Percentiles rank a stretch among this genome's conserved stretches.
phyloP scores from a whole-genome alignment of 1,284 basidiomycete species.

The Cutaneotrichosporon sp. region DNA sequence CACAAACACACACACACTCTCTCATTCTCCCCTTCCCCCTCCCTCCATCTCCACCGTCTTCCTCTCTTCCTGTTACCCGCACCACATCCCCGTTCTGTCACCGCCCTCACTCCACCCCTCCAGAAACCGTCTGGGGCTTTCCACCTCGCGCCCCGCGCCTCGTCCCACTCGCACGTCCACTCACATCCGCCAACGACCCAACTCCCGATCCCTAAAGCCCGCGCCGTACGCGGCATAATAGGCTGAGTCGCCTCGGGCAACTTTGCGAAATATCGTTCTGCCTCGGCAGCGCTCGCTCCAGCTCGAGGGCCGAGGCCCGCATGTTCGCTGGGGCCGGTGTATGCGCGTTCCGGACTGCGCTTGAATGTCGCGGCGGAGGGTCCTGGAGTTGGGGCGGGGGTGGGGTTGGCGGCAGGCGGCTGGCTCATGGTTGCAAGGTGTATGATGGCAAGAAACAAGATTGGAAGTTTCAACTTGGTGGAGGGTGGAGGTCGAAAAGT shows the following conservation, averaged over 20 bases:
- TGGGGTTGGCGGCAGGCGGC: too few relatives aligned
- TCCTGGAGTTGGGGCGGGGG: background rate
- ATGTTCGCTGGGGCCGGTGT: constrained; percentile 16
- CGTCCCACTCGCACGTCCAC: constrained; percentile 7
- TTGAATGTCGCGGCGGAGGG: constrained; percentile 1
- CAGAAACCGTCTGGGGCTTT: too few relatives aligned
- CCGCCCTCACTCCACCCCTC: background rate
- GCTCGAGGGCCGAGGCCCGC: background rate
- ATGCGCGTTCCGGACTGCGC: constrained; percentile 19
- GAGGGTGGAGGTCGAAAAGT: background rate
- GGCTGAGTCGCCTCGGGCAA: constrained; percentile 13
- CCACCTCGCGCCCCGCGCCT: constrained; percentile 5
- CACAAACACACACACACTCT: too few relatives aligned
- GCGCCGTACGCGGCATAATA: constrained; percentile 10
- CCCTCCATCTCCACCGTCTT: background rate
- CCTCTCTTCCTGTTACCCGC: background rate
- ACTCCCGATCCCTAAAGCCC: constrained; percentile 29
- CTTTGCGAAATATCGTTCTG: constrained; percentile 14
- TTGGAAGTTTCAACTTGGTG: background rate
- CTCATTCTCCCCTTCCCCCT: too few relatives aligned
- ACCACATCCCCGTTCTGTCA: background rate
- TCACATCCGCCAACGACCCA: constrained; percentile 41
- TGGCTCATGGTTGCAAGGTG: background rate
- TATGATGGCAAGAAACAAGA: background rate
- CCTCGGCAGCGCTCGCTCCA: background rate